Evolutionary conservation across 1,284 basidiomycete species (phyloP).

Genomic region (Malassezia globosa): DNA sequence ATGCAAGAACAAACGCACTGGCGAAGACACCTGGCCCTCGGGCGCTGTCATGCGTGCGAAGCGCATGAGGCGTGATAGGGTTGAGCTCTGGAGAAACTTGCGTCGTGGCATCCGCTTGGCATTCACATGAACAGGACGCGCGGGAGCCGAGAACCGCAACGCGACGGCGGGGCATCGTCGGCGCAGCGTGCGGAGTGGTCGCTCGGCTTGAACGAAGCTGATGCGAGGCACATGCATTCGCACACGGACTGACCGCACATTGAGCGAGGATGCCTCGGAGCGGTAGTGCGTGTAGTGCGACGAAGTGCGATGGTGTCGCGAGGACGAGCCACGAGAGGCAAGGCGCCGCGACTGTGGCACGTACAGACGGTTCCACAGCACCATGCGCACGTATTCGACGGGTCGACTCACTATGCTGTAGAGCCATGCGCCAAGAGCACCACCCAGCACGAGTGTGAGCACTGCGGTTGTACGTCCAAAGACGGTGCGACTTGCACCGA

Average conservation of each 20-base stretch:
- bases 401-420: slow-evolving; percentile 46
- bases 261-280: neutral
- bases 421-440: slow-evolving; percentile 35
- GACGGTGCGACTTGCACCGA: slow-evolving; percentile 34
- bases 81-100: neutral
- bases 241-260: slow-evolving; percentile 7
- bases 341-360: slow-evolving; percentile 1
- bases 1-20: slow-evolving; percentile 5
- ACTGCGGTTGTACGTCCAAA: slow-evolving; percentile 33
- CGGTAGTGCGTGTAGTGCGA: slow-evolving; percentile 2
- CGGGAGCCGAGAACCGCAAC: neutral
- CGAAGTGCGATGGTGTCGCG: neutral
- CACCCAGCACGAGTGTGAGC: slow-evolving; percentile 32
- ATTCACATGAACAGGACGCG: no score
- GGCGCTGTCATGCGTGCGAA: slow-evolving; percentile 15
- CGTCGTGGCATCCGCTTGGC: neutral
- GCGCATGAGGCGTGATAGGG: slow-evolving; percentile 3
- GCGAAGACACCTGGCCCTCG: neutral
- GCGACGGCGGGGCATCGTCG: neutral
- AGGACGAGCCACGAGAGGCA: neutral
- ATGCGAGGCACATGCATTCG: slow-evolving; percentile 3
- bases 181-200: slow-evolving; percentile 8
- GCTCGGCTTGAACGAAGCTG: slow-evolving; percentile 1
- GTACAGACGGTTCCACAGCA: slow-evolving; percentile 38
- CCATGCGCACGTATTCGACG: slow-evolving; percentile 44